These are phyloP conservation scores for Rhodotorula glutinis DNA, from an alignment of 1,284 basidiomycete genomes.

Conservation along the genomic window DNA sequence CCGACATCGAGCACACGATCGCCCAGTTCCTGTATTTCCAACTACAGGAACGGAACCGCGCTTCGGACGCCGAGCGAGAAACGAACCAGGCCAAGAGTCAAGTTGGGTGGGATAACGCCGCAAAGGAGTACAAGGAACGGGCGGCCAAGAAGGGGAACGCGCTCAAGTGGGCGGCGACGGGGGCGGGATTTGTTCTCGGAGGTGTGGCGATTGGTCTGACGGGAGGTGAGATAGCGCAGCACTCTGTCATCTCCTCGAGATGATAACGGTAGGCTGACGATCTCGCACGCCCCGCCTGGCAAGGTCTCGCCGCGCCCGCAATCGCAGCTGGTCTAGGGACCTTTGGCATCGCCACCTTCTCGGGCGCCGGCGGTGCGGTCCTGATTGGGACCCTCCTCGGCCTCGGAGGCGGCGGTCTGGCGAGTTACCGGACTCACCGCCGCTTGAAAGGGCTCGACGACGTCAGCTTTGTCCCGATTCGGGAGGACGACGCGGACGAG, in stretches of 20 bases:
- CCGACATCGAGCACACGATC: conserved; percentile 49
- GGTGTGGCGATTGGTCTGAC: conserved; percentile 55
- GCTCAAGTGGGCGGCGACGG: conserved; percentile 52
- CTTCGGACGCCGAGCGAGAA: neutral
- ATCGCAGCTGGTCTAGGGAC: conserved; percentile 53
- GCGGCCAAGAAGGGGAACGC: conserved; percentile 44
- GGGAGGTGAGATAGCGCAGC: conserved; percentile 42
- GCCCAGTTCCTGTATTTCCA: conserved; percentile 50
- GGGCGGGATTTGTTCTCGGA: conserved; percentile 52
- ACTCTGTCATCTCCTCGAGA: too few relatives aligned
- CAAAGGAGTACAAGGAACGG: conserved; percentile 44
- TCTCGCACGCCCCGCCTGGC: neutral
- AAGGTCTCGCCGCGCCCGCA: conserved; percentile 55
- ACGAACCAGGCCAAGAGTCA: neutral
- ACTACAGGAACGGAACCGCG: conserved; percentile 35
- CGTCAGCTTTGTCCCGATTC: conserved; percentile 52
- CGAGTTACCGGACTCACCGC: conserved; percentile 53
- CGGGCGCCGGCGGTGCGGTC: conserved; percentile 50
- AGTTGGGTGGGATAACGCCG: conserved; percentile 48
- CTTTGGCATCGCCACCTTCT: conserved; percentile 47
- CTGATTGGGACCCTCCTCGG: conserved; percentile 56
- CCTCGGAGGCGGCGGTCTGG: conserved; percentile 54
- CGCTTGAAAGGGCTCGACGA: conserved; percentile 55
- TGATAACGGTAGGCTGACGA: too few relatives aligned
- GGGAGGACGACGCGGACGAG: conserved; percentile 45